Evolutionary conservation across 768 basidiomycete genomes (phyloP), one percentile per base, ranked within the genome.

Genomic region (Exsudoporus frostii): DNA sequence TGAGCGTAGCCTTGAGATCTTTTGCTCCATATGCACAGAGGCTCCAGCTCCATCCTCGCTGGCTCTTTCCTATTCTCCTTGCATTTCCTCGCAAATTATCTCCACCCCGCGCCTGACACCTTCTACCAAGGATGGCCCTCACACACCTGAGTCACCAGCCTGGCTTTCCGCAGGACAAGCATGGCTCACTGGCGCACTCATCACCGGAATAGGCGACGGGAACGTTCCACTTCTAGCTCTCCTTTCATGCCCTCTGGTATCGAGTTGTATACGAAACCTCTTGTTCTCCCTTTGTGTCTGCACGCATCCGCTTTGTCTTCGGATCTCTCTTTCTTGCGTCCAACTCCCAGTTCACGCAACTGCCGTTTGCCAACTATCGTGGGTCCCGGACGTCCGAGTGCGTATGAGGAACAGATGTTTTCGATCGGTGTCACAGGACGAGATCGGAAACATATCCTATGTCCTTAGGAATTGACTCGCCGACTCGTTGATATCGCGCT

Each of bases 291-390:
- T 54, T 39, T 68, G 68, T 30, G 48, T 53, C 47, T 58, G 10
- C 29, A 30, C 11, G 29, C 42, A 24, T 57, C 52, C 44, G 64
- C 30, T 65, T 68, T 30, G 25, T 45, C 6, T 37, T 65, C 14
- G 67, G 68, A 8, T 53, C 68, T 27, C 56, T 68, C 22, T 61
- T 58, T n/a, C 30, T 68, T 5, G 56, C 41, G 27, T 68, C 66
- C 47, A 70, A 59, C 38, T 64, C 66, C 1, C 14, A 56, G 33
- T 70, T 70, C 47, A 70, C 66, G 0, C 67, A 70, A 27, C 13
- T 70, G 39, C 66, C 68, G 17, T 70, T 69, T 37, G 60, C 70
- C 38, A 58, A 68, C 7, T 10, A 70, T 33, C 61, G 68, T 2
- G 58, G 60, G 15, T 34, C 48, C 67, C 0, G 68, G 66, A 15